Base-by-base conservation (phyloP, 2,329 filamentous ascomycete species). In the Lachnellula willkommii region DNA sequence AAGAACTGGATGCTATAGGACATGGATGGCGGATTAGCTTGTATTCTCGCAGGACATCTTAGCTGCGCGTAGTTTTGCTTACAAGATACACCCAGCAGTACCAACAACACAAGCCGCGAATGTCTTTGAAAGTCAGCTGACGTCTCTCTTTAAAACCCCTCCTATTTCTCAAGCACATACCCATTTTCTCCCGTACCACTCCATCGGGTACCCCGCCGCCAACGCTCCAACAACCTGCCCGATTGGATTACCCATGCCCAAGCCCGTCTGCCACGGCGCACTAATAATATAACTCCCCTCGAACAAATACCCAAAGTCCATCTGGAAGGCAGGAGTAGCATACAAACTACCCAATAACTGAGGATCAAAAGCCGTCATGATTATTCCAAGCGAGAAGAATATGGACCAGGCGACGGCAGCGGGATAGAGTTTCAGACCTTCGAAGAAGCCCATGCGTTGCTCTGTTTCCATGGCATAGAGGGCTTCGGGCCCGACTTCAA, bases 1-100 rank as follows among this genome's bases (percentile, higher is more conserved):
- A 75, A 77, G 69, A 78, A 78, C 59, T 77, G 77, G 40, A 79
- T 71, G 15, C 37, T 40, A 40, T 6, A 40, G 8, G 8, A 40
- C 15, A n/a, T 5, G n/a, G n/a, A 40, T n/a, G 5, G 37, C 37
- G 8, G n/a, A 40, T 17, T 17, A 40, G 37, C 5, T 17, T 39
- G 5, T 15, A 3, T 40, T 40, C 14, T 40, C 15, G n/a, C 8
- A 75, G 69, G 20, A 74, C 75, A 63, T 73, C 76, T 20, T 37
- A 35, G 32, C 53, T 57, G 37, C 15, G 37, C 15, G 8, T 15
- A 40, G 14, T 40, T 40, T 7, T 17, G 8, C 37, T 40, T 40
- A 40, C 37, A 40, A 40, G n/a, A 40, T 40, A 40, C 37, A 40
- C 15, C 37, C 37, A 40, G 37, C 37, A n/a, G 37, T 40, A n/a